Evolutionary conservation across 2,329 filamentous ascomycete genomes (phyloP), one percentile per base, ranked within the genome.

Genomic region (Diaporthe vexans): DNA sequence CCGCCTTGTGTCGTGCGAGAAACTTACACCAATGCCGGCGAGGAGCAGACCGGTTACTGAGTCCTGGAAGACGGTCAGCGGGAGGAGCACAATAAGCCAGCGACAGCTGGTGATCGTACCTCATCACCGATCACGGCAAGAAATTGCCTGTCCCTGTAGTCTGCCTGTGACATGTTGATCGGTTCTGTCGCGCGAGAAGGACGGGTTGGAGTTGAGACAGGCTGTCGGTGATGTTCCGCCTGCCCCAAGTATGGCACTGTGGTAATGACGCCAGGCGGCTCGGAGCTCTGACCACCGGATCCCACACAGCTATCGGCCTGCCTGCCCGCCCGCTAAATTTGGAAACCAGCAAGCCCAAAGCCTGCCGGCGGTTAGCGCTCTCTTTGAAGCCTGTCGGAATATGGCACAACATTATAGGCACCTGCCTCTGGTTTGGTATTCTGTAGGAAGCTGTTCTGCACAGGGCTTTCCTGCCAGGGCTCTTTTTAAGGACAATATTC

Each of bases 91-190:
- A 9, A 8, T 19, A 4, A 21, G 29, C 48, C 15, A n/a, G 19
- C 21, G 2, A 40, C 13, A 21, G 24, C 35, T 21, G 21, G 19
- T 21, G 2, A 8, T 37, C 54, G n/a, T 82, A 94, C 97, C 91
- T 99, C 97, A 84, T 99, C 97, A 70, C 97, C 97, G 82, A 99
- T 99, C 65, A 99, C 96, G 77, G 97, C 97, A 74, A 99, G 91
- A 82, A 99, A 98, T 86, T 99, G 94, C 80, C 97, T 91, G 85
- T 98, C 95, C 86, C 95, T 93, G 84, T 88, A 93, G 78, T 91
- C 89, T 77, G 88, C 86, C 79, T 89, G 86, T 61, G 88, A 80
- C 86, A 89, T 88, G 57, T 79, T 82, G 79, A 75, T 70, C 58
- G n/a, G 29, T 29, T 52, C n/a, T 56, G 51, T 58, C 33, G 43